These are phyloP conservation scores for Syzygium aromaticum DNA, from an alignment of 345 rosid species.

Conservation along the genomic window DNA sequence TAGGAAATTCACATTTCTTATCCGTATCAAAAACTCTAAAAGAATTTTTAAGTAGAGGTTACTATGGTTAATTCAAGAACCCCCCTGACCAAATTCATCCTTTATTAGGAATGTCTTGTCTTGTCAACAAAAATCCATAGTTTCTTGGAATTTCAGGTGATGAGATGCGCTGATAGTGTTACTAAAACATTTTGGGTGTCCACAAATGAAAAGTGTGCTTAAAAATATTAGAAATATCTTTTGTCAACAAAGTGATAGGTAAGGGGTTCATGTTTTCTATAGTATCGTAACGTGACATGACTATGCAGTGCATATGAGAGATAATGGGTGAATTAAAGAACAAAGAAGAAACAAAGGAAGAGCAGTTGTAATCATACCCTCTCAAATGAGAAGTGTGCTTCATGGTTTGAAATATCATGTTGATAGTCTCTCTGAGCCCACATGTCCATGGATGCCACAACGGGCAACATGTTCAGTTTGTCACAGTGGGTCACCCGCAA, in stretches of 20 bases:
- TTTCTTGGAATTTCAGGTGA: too few relatives aligned
- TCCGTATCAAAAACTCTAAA: rapidly evolving
- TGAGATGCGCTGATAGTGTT: too few relatives aligned
- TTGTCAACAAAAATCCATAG: rapidly evolving
- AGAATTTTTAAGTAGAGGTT: too few relatives aligned
- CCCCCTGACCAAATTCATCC: rapidly evolving
- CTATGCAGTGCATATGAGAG: not conserved
- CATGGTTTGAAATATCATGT: not conserved
- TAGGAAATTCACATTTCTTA: not conserved
- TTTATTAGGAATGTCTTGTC: too few relatives aligned
- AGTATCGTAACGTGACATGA: not conserved
- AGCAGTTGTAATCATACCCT: not conserved
- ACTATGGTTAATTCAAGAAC: too few relatives aligned
- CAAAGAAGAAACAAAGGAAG: not conserved
- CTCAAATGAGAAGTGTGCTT: not conserved
- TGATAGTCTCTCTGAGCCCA: not conserved
- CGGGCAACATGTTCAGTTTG: not conserved
- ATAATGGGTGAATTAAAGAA: not conserved
- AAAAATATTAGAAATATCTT: not conserved
- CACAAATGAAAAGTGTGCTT: rapidly evolving
- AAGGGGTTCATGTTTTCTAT: not conserved
- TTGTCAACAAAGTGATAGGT: not conserved
- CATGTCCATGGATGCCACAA: not conserved
- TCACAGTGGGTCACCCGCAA: not conserved
- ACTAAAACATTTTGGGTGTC: too few relatives aligned